phyloP scores from a whole-genome alignment of 495 filamentous ascomycete species.

The Rusavskia elegans region DNA sequence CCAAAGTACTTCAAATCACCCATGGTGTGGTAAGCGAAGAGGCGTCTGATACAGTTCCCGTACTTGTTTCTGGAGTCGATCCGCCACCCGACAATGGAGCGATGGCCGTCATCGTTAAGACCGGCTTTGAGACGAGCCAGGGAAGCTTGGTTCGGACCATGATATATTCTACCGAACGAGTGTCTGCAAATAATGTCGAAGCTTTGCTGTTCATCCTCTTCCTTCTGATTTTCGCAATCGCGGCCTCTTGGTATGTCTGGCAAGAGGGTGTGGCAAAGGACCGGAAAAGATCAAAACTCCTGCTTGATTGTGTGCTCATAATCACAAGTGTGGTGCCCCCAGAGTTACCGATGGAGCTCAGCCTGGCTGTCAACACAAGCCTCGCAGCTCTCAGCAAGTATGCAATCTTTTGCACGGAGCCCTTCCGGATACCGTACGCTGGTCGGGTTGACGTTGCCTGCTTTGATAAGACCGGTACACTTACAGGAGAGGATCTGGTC shows the following conservation, averaged over 20 bases:
- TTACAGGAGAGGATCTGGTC: conserved; percentile 93
- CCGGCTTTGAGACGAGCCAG: conserved; percentile 96
- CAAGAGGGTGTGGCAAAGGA: conserved; percentile 84
- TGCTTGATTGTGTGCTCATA: conserved; percentile 94
- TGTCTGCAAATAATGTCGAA: conserved; percentile 92
- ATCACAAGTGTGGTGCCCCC: conserved; percentile 94
- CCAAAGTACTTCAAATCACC: conserved; percentile 90
- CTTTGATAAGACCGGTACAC: conserved; percentile 96
- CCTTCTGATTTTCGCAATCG: conserved; percentile 86
- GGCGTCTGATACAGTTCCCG: conserved; percentile 38
- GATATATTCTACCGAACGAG: conserved; percentile 98
- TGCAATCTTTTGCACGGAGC: conserved; percentile 97
- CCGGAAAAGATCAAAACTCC: conserved; percentile 88
- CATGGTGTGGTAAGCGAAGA: conserved; percentile 62
- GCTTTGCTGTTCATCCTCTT: conserved; percentile 94
- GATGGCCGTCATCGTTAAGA: conserved; percentile 89
- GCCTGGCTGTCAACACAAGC: conserved; percentile 96
- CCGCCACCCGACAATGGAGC: conserved; percentile 82
- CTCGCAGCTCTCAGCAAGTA: conserved; percentile 84
- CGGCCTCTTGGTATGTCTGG: conserved; percentile 99
- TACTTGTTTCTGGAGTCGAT: conserved; percentile 52
- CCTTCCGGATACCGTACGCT: conserved; percentile 96
- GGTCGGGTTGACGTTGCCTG: conserved; percentile 92
- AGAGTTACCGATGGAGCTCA: conserved; percentile 96
- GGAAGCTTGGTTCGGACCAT: conserved; percentile 95